Evolutionary conservation across 2,329 filamentous ascomycete genomes (phyloP), one percentile per base, ranked within the genome.

Genomic region (Verticillium tricorpus): DNA sequence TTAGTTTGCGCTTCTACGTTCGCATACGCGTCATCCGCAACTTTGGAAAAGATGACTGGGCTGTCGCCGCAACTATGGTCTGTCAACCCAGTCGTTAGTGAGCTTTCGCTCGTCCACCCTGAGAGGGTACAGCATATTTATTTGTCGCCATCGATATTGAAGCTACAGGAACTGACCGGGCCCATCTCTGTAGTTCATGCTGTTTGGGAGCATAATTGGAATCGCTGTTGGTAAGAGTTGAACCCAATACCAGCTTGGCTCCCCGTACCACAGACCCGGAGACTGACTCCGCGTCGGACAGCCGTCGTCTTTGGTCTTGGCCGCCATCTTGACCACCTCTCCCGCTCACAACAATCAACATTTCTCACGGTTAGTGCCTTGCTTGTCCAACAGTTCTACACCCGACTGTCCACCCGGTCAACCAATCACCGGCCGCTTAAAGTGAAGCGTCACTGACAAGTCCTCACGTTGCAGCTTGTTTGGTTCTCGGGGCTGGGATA

Each of bases 401-500:
- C 28, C 15, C 11, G 39, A 45, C 39, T 17, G 14, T 19, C 14
- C 9, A 6, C 37, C 2, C 39, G 3, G 17, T 22, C 15, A n/a
- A 3, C 11, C 45, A 9, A 8, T 12, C 45, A 19, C 45, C 19
- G 45, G 3, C n/a, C 45, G 11, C 19, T 3, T 6, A 3, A 25
- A 22, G 3, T 19, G 8, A 25, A 22, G 3, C 19, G 4, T 25
- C 9, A 52, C 45, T 52, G 4, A 52, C 11, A 52, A 19, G 19
- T n/a, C 19, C 5, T 12, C 45, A 4, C 19, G 19, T 12, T 11
- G 22, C 19, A 52, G 45, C 45, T 52, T 19, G 11, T 52, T 6
- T 52, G 45, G 45, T 52, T 52, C 45, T 52, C 45, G 3, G 45
- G 45, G 9, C 19, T 52, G 45, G 45, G 45, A 22, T 77, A 76